Conservation (phyloP, 1,284 basidiomycete species). For the Tilletia setariae region DNA sequence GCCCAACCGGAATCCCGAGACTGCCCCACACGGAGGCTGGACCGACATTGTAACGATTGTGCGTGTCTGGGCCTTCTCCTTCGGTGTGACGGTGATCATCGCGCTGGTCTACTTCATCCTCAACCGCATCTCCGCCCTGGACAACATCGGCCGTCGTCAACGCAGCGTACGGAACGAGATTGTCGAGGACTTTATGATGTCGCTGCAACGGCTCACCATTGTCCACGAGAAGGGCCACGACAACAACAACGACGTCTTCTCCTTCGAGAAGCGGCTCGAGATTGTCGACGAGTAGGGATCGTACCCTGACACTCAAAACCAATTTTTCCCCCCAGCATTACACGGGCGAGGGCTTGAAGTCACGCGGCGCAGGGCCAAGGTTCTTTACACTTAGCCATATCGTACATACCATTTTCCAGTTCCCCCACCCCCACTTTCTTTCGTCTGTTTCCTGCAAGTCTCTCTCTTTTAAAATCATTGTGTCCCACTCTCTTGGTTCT, state of each 20-base stretch:
- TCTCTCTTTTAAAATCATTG: too few relatives aligned
- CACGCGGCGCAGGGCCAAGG: too few relatives aligned
- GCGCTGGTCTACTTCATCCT: slow-evolving; percentile 58
- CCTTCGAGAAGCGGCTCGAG: slow-evolving; percentile 52
- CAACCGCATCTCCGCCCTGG: slow-evolving; percentile 57
- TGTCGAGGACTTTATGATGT: slow-evolving; percentile 60
- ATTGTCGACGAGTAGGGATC: slow-evolving; percentile 49
- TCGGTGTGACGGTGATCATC: slow-evolving; percentile 60
- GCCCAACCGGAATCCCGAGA: slow-evolving; percentile 54
- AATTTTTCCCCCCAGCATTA: too few relatives aligned
- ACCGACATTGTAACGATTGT: slow-evolving; percentile 62
- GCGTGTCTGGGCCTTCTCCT: slow-evolving; percentile 60
- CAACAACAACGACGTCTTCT: slow-evolving; percentile 48
- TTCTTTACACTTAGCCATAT: too few relatives aligned
- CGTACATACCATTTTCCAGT: too few relatives aligned
- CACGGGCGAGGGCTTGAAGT: too few relatives aligned
- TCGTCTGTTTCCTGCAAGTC: too few relatives aligned
- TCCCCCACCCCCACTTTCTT: too few relatives aligned
- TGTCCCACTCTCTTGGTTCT: too few relatives aligned
- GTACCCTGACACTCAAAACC: too few relatives aligned
- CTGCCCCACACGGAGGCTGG: slow-evolving; percentile 55
- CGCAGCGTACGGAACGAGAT: slow-evolving; percentile 59
- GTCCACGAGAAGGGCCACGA: slow-evolving; percentile 58
- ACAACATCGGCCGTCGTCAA: slow-evolving; percentile 58
- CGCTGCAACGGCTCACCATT: slow-evolving; percentile 60